Conservation (phyloP, 108 stramenopile genomes). For the Nitzschia putrida region DNA sequence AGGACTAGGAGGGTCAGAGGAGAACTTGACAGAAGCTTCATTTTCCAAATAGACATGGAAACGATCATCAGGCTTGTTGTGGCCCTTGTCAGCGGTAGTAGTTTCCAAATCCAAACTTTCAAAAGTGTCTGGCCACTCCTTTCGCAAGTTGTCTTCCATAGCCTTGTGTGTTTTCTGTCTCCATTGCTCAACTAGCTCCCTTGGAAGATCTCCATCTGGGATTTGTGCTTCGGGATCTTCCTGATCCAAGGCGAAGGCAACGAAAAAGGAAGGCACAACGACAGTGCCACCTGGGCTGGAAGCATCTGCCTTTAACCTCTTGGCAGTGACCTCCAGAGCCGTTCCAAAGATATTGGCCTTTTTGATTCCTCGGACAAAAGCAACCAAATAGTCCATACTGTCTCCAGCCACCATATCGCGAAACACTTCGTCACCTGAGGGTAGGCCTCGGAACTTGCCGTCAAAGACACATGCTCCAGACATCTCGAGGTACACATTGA, state of each 20-base stretch:
- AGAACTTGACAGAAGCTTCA: conserved; percentile 12
- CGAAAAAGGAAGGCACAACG: conserved; percentile 15
- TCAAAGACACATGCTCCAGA: conserved; percentile 7
- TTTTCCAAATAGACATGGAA: conserved; percentile 22
- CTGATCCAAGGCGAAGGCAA: conserved; percentile 21
- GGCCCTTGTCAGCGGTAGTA: conserved; percentile 5
- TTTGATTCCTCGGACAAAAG: conserved; percentile 15
- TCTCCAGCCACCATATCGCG: conserved; percentile 19
- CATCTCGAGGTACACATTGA: conserved; percentile 20
- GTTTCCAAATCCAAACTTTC: conserved; percentile 11
- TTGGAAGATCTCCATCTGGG: conserved; percentile 10
- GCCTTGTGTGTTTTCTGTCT: conserved; percentile 8
- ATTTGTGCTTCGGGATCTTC: conserved; percentile 10
- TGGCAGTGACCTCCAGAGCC: conserved; percentile 14
- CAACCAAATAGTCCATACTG: conserved; percentile 25
- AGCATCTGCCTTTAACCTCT: conserved; percentile 1
- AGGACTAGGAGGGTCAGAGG: conserved; percentile 20
- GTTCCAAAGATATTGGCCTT: conserved; percentile 9
- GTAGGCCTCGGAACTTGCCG: conserved; percentile 14
- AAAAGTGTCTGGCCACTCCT: conserved; percentile 19
- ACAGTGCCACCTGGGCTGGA: conserved; percentile 4
- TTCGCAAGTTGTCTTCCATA: conserved; percentile 16
- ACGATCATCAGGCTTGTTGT: conserved; percentile 17
- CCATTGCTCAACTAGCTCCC: conserved; percentile 6
- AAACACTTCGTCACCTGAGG: conserved; percentile 20